These are phyloP conservation scores for Graphilbum sp. DNA, from an alignment of 2,329 filamentous ascomycete genomes.

Conservation along the genomic window DNA sequence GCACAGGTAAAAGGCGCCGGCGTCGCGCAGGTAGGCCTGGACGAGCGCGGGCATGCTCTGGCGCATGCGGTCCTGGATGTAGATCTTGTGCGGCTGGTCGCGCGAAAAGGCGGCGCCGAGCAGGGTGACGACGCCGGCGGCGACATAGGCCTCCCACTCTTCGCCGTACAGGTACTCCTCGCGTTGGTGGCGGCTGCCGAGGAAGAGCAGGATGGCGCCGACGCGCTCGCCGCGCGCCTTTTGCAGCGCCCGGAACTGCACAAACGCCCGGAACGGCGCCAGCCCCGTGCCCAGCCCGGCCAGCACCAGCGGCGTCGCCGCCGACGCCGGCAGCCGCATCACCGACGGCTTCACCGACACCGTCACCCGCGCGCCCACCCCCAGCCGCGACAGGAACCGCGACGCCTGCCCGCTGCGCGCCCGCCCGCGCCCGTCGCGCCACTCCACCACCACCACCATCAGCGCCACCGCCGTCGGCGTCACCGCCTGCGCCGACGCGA, in stretches of 20 bases:
- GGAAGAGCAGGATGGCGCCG: constrained; percentile 83
- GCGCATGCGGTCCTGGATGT: constrained; percentile 97
- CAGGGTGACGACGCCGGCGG: constrained; percentile 86
- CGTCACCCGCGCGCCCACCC: constrained; percentile 62
- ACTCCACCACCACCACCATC: constrained; percentile 94
- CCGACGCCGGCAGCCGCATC: constrained; percentile 87
- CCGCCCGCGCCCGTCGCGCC: constrained; percentile 77
- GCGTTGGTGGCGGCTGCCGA: constrained; percentile 90
- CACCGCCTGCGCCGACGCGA: constrained; percentile 91
- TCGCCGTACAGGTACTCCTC: constrained; percentile 98
- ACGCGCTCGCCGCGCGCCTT: constrained; percentile 96
- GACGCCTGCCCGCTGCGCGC: constrained; percentile 88
- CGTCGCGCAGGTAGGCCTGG: constrained; percentile 70
- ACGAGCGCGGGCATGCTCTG: constrained; percentile 71
- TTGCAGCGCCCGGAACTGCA: constrained; percentile 95
- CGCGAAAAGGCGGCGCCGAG: constrained; percentile 89
- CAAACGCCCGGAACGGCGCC: constrained; percentile 96
- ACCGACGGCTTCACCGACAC: constrained; percentile 95
- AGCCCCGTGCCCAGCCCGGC: constrained; percentile 95
- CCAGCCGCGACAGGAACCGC: constrained; percentile 66
- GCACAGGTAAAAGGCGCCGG: constrained; percentile 92
- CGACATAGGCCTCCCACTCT: constrained; percentile 97
- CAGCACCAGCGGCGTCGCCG: constrained; percentile 94
- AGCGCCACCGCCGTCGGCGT: constrained; percentile 78
- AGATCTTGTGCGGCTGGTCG: constrained; percentile 96